phyloP scores from a whole-genome alignment of 371 early-diverging fungal species.

The Chytridium lagenaria region DNA sequence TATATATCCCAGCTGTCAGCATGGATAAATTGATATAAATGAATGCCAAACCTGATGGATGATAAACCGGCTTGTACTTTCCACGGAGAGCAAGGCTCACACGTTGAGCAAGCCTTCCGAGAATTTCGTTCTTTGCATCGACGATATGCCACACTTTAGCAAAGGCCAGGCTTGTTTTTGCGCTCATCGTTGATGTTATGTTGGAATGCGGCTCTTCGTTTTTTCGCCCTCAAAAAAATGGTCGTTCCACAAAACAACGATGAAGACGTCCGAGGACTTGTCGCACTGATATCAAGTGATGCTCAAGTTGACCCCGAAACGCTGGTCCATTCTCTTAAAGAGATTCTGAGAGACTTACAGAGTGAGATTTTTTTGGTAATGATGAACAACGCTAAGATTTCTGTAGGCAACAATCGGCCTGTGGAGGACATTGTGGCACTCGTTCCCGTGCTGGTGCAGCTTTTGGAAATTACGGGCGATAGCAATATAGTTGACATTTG shows the following conservation, averaged over 20 bases:
- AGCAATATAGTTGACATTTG: neutral
- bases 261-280: neutral
- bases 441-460: neutral
- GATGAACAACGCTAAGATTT: too few relatives aligned
- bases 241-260: neutral
- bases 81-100: constrained; percentile 95
- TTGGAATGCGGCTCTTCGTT: too few relatives aligned
- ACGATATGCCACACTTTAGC: constrained; percentile 89
- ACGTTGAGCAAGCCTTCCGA: constrained; percentile 87
- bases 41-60: constrained; percentile 76
- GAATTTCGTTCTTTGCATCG: constrained; percentile 87
- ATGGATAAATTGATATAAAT: too few relatives aligned
- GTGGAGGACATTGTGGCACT: neutral
- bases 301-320: too few relatives aligned
- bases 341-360: neutral
- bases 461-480: neutral
- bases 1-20: constrained; percentile 39
- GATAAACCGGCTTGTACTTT: constrained; percentile 95
- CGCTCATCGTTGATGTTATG: constrained; percentile 21
- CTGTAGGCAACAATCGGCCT: neutral
- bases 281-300: too few relatives aligned
- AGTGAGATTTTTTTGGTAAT: neutral
- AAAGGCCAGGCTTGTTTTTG: constrained; percentile 19
- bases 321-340: neutral
- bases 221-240: constrained; percentile 5